Evolutionary conservation across 2,329 filamentous ascomycete species (phyloP).

Genomic region (Curvularia hawaiiensis): DNA sequence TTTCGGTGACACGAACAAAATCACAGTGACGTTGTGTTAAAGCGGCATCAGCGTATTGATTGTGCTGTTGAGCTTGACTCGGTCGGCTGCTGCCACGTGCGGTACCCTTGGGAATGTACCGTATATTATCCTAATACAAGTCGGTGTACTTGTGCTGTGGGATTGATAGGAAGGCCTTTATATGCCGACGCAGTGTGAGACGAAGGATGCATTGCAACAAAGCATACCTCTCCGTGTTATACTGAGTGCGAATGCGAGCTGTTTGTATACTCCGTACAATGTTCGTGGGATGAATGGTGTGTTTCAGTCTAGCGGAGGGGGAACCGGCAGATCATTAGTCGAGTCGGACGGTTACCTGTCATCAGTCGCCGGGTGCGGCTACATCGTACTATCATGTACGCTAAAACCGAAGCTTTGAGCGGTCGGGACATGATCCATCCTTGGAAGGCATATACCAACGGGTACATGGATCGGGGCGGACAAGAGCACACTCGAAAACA

Average conservation of each 20-base stretch:
- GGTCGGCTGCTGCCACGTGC: slow-evolving; percentile 20
- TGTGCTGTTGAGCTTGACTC: slow-evolving; percentile 14
- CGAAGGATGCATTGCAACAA: not conserved
- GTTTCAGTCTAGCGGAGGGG: slow-evolving; percentile 8
- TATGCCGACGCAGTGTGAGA: not conserved
- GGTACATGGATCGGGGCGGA: slow-evolving; percentile 13
- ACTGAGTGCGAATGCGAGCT: slow-evolving; percentile 5
- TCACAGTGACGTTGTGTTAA: slow-evolving; percentile 12
- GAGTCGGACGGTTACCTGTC: slow-evolving; percentile 2
- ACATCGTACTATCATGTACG: slow-evolving; percentile 4
- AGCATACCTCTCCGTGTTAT: not conserved
- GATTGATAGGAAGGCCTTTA: not conserved
- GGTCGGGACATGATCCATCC: slow-evolving; percentile 8
- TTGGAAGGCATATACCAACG: slow-evolving; percentile 8
- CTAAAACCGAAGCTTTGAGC: slow-evolving; percentile 5
- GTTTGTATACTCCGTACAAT: not conserved
- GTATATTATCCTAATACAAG: slow-evolving; percentile 13
- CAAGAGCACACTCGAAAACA: slow-evolving; percentile 13
- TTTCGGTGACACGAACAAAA: slow-evolving; percentile 1
- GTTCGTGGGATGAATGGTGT: slow-evolving; percentile 4
- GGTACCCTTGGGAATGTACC: slow-evolving; percentile 11
- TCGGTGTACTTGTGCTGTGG: not conserved
- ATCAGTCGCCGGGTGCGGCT: slow-evolving; percentile 3
- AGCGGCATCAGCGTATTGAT: slow-evolving; percentile 12
- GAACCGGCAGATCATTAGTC: not conserved